Conservation (phyloP, 2,329 filamentous ascomycete species). For the Cladobotryum protrusum region DNA sequence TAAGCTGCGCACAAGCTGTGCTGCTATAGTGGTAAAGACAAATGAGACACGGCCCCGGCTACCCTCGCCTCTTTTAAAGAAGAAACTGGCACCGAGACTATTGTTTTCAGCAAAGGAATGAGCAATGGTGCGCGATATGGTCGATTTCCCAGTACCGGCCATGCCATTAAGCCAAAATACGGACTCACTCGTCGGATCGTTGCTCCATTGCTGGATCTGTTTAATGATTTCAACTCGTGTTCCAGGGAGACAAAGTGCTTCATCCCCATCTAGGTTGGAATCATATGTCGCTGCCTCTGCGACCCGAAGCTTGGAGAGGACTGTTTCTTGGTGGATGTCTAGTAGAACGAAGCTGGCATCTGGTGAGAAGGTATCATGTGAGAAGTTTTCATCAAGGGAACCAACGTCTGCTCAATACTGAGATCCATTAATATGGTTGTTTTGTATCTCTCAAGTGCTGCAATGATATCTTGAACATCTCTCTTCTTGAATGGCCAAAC, state of each 20-base stretch:
- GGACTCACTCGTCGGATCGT: constrained; percentile 13
- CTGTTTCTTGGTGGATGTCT: constrained; percentile 16
- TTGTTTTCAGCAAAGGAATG: constrained; percentile 3
- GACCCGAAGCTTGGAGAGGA: constrained; percentile 17
- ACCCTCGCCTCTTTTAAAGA: constrained; percentile 38
- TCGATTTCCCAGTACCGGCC: constrained; percentile 35
- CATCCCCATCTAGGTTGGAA: constrained; percentile 23
- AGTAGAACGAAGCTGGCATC: background rate
- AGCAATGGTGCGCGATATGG: constrained; percentile 28
- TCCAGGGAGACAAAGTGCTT: constrained; percentile 24
- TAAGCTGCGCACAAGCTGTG: constrained; percentile 23
- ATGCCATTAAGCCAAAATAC: constrained; percentile 34
- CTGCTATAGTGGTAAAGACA: constrained; percentile 36
- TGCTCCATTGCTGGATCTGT: constrained; percentile 20
- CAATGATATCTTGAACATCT: constrained; percentile 4
- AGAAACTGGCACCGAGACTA: constrained; percentile 33
- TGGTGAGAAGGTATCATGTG: background rate
- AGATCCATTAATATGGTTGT: constrained; percentile 3
- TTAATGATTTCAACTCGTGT: constrained; percentile 28
- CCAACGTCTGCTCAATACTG: constrained; percentile 9
- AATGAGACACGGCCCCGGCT: constrained; percentile 29
- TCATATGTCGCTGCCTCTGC: constrained; percentile 27
- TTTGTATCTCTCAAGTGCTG: constrained; percentile 3
- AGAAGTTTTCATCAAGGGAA: no score
- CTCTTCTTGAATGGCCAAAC: constrained; percentile 10